Evolutionary conservation across 805 yeast genomes (phyloP).

Genomic region (Saccharomycopsis oosterbeekiorum): DNA sequence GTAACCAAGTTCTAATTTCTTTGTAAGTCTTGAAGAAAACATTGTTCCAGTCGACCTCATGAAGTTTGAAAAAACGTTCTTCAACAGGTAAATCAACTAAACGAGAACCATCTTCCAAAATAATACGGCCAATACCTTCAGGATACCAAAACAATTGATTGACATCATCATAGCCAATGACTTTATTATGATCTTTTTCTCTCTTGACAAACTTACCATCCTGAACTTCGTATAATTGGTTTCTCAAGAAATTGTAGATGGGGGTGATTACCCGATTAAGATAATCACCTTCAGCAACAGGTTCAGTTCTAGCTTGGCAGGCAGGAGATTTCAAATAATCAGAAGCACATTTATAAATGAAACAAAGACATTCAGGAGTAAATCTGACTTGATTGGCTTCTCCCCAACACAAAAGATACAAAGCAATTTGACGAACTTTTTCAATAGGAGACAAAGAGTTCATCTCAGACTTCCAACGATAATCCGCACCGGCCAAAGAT

Average conservation of each 20-base stretch:
- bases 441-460: conserved; percentile 41
- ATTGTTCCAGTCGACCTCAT: conserved; percentile 85
- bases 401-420: conserved; percentile 62
- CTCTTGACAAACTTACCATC: conserved; percentile 51
- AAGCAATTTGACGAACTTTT: conserved; percentile 54
- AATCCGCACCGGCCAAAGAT: conserved; percentile 82
- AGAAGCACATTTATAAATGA: conserved; percentile 87
- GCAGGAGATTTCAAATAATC: conserved; percentile 85
- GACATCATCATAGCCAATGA: conserved; percentile 93
- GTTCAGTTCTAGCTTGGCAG: conserved; percentile 66
- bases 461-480: conserved; percentile 67
- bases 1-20: conserved; percentile 97
- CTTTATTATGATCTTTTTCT: conserved; percentile 57
- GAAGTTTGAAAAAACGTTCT: conserved; percentile 82
- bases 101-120: conserved; percentile 86
- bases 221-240: conserved; percentile 51
- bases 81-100: conserved; percentile 81
- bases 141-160: conserved; percentile 99
- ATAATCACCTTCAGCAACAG: conserved; percentile 58
- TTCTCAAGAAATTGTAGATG: conserved; percentile 54
- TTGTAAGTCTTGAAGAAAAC: conserved; percentile 93
- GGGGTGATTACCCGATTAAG: conserved; percentile 91
- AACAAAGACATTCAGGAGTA: conserved; percentile 82
- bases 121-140: conserved; percentile 91
- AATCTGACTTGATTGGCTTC: conserved; percentile 80